These are phyloP conservation scores for Eucalyptus camaldulensis DNA, from an alignment of 345 rosid genomes.

Conservation along the genomic window DNA sequence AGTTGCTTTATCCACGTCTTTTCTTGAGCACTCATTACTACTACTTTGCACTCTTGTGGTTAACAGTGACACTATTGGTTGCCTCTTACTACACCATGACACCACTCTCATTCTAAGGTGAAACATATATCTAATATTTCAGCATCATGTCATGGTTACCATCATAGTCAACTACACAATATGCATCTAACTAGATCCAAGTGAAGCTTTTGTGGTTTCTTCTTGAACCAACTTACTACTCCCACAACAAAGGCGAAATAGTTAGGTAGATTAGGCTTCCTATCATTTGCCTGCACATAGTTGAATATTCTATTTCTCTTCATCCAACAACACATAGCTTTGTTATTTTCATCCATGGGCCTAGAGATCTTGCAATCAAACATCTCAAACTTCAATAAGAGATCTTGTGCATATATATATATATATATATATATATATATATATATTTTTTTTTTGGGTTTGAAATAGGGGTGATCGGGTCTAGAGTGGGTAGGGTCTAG, in stretches of 20 bases:
- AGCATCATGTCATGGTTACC: background rate
- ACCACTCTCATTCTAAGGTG: too few relatives aligned
- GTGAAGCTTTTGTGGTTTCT: background rate
- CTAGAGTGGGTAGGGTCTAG: too few relatives aligned
- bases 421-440: too few relatives aligned
- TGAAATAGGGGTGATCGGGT: too few relatives aligned
- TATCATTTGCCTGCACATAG: background rate
- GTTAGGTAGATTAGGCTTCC: background rate
- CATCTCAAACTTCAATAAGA: background rate
- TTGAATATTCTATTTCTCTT: background rate
- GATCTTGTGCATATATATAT: background rate
- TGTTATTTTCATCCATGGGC: background rate
- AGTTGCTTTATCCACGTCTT: too few relatives aligned
- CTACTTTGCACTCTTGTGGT: too few relatives aligned
- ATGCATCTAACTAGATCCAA: background rate
- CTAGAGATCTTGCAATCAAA: background rate
- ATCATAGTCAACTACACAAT: background rate
- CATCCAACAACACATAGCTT: background rate
- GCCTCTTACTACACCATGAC: too few relatives aligned
- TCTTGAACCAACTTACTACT: background rate
- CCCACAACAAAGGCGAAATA: background rate
- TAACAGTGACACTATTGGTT: too few relatives aligned
- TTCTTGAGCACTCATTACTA: too few relatives aligned
- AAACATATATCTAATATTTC: too few relatives aligned
- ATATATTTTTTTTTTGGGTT: too few relatives aligned